phyloP scores from a whole-genome alignment of 306 rosid species.

The Fragaria vesca region DNA sequence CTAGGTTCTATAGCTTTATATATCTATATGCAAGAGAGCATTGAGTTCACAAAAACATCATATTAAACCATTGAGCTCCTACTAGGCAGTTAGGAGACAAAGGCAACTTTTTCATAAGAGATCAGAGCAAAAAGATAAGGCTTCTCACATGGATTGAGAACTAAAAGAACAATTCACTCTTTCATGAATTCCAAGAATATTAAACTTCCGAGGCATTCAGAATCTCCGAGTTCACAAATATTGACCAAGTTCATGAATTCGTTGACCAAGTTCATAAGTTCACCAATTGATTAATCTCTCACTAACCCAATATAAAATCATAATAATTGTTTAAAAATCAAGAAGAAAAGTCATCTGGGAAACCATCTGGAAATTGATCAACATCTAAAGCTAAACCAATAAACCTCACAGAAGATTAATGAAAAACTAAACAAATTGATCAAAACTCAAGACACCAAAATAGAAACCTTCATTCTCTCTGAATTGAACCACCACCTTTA shows the following conservation, averaged over 20 bases:
- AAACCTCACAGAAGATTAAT: background rate
- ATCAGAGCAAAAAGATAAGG: background rate
- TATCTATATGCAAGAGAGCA: background rate
- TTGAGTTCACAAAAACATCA: background rate
- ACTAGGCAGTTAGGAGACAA: background rate
- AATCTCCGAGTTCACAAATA: background rate
- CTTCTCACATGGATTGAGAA: background rate
- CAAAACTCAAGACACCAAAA: background rate
- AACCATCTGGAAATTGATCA: background rate
- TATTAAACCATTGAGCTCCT: background rate
- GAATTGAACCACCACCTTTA: background rate
- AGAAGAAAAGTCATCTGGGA: background rate
- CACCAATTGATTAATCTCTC: background rate
- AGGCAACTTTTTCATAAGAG: background rate
- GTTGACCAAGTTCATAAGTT: slow-evolving; percentile 1
- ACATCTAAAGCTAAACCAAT: background rate
- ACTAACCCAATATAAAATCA: background rate
- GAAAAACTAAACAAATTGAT: background rate
- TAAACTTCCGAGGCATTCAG: slow-evolving; percentile 1
- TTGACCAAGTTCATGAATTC: slow-evolving; percentile 3
- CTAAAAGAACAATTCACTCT: background rate
- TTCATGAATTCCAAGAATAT: background rate
- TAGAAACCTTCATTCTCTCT: background rate
- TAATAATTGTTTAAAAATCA: background rate
- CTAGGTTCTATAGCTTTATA: background rate